phyloP scores from a whole-genome alignment of 208 protist species.

The Herpetomonas samuelpessoai region DNA sequence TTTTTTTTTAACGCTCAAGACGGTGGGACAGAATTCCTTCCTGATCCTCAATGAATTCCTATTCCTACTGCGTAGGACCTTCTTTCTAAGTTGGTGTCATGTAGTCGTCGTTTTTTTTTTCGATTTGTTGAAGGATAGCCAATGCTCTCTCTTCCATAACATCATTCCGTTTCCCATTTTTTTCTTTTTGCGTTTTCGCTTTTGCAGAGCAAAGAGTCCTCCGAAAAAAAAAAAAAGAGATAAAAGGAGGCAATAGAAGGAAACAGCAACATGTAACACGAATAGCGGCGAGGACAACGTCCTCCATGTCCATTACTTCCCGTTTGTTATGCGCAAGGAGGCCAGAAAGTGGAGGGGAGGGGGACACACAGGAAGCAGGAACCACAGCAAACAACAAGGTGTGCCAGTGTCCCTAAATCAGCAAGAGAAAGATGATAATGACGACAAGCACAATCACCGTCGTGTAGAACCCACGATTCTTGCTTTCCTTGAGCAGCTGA shows the following conservation, averaged over 20 bases:
- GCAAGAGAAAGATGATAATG: slow-evolving; percentile 65
- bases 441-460: slow-evolving; percentile 58
- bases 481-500: slow-evolving; percentile 64
- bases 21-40: too few species aligned
- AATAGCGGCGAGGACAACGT: not conserved
- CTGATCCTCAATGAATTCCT: too few species aligned
- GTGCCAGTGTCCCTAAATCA: slow-evolving; percentile 26
- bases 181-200: slow-evolving; percentile 11
- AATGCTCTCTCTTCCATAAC: too few species aligned
- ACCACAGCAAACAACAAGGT: not conserved
- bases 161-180: slow-evolving; percentile 3
- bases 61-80: too few species aligned
- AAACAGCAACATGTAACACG: not conserved
- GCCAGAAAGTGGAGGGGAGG: not conserved
- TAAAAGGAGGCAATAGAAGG: not conserved
- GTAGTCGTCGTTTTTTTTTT: too few species aligned
- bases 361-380: not conserved
- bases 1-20: too few species aligned
- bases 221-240: not conserved
- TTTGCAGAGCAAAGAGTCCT: not conserved
- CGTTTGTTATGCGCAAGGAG: not conserved
- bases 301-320: too few species aligned
- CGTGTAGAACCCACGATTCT: slow-evolving; percentile 70
- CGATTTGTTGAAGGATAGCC: too few species aligned
- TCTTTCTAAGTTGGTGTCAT: too few species aligned